Conservation (phyloP, 2,329 filamentous ascomycete species). For the Alternaria dauci region DNA sequence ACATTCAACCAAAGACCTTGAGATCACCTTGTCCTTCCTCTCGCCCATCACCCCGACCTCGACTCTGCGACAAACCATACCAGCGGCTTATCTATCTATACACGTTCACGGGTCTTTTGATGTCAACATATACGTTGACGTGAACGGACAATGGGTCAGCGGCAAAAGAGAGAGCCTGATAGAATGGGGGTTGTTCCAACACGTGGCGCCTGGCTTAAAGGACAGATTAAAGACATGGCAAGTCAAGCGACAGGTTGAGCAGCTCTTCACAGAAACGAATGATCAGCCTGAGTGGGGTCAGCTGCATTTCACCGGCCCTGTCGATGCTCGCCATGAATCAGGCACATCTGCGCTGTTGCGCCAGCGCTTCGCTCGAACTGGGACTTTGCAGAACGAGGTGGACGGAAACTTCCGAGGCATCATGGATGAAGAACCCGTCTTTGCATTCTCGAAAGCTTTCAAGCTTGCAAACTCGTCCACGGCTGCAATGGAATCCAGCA, state of each 20-base stretch:
- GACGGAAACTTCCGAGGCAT: conserved; percentile 74
- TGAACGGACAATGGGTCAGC: conserved; percentile 77
- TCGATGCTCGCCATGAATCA: conserved; percentile 72
- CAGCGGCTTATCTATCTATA: conserved; percentile 80
- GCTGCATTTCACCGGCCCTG: conserved; percentile 77
- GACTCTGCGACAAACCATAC: conserved; percentile 79
- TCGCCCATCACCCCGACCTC: conserved; percentile 84
- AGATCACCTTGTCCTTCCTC: conserved; percentile 71
- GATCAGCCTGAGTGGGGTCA: conserved; percentile 88
- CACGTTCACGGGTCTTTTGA: conserved; percentile 71
- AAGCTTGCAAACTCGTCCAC: conserved; percentile 34
- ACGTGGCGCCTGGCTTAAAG: conserved; percentile 51
- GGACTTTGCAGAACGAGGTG: conserved; percentile 70
- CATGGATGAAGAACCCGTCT: conserved; percentile 81
- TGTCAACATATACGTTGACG: conserved; percentile 58
- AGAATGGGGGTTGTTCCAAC: conserved; percentile 69
- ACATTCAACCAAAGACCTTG: conserved; percentile 52
- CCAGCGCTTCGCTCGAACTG: conserved; percentile 72
- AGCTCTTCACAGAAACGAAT: conserved; percentile 74
- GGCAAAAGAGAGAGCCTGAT: conserved; percentile 75
- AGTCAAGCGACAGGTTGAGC: conserved; percentile 66
- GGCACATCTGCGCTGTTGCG: conserved; percentile 73
- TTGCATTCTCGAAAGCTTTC: conserved; percentile 69
- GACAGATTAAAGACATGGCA: conserved; percentile 71
- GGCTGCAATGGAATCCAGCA: conserved; percentile 15